phyloP scores from a whole-genome alignment of 768 basidiomycete species.

The Lactarius indigo region DNA sequence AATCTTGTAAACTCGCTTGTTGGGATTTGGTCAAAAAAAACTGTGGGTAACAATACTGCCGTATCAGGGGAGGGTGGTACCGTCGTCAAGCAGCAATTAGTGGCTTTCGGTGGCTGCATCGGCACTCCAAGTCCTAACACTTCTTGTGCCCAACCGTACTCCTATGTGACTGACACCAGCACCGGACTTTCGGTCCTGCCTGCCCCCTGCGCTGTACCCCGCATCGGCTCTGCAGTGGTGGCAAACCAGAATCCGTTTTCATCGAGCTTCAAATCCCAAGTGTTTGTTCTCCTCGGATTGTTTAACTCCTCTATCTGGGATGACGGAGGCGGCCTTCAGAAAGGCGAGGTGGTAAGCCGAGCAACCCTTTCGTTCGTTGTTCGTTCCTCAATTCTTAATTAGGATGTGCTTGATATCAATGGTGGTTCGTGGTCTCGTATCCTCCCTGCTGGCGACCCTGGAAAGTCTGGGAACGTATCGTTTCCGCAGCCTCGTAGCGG shows the following conservation, averaged over 20 bases:
- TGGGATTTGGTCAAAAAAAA: conserved; percentile 59
- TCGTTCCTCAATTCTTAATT: conserved; percentile 3
- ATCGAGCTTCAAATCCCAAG: conserved; percentile 56
- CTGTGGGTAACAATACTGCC: conserved; percentile 39
- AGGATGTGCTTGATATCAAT: conserved; percentile 61
- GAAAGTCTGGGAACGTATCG: conserved; percentile 39
- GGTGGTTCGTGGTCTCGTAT: conserved; percentile 69
- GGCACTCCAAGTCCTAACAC: conserved; percentile 37
- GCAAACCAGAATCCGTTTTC: conserved; percentile 58
- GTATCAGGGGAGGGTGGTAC: conserved; percentile 54
- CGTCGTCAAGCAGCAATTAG: conserved; percentile 49
- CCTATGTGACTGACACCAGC: conserved; percentile 63
- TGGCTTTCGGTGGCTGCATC: conserved; percentile 62
- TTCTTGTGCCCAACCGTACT: conserved; percentile 56
- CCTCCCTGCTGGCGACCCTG: conserved; percentile 74
- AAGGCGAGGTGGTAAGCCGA: conserved; percentile 67
- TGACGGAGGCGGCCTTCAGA: conserved; percentile 54
- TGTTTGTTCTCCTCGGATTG: conserved; percentile 65
- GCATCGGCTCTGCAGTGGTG: conserved; percentile 54
- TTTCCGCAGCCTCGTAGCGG: conserved; percentile 72
- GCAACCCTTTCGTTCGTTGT: background rate
- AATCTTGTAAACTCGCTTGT: conserved; percentile 51
- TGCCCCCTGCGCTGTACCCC: conserved; percentile 55
- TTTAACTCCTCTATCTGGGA: conserved; percentile 64
- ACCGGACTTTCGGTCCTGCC: conserved; percentile 41